A percentile compares a stretch with the other conserved stretches of the same genome.
phyloP scores from a whole-genome alignment of 176 grass and related monocot genomes.

The Panicum miliaceum region DNA sequence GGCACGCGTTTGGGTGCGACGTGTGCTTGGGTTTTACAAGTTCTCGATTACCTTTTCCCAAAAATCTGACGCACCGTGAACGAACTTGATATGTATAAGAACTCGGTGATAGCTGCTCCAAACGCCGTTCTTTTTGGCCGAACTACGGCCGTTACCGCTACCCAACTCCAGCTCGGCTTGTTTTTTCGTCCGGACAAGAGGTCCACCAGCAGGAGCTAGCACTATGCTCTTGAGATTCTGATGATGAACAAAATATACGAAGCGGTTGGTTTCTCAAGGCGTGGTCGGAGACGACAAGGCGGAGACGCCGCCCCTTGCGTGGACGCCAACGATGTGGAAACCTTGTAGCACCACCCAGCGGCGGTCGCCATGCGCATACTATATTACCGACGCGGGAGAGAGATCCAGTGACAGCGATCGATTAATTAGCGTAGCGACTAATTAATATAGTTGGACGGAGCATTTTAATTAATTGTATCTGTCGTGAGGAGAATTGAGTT shows the following conservation, averaged over 20 bases:
- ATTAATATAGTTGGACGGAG: not conserved
- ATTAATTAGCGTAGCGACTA: not conserved
- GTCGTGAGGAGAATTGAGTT: not conserved
- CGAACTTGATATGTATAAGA: not conserved
- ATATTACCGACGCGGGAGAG: not conserved
- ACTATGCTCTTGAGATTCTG: not conserved
- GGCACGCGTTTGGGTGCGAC: too few relatives aligned
- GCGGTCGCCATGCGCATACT: not conserved
- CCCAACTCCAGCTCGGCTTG: not conserved
- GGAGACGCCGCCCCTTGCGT: conserved; percentile 21
- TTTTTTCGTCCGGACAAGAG: not conserved
- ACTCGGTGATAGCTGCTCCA: not conserved
- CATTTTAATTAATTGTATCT: not conserved
- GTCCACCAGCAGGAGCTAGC: not conserved
- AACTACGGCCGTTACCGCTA: conserved; percentile 11
- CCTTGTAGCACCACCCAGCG: not conserved
- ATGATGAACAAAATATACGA: not conserved
- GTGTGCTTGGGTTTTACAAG: too few relatives aligned
- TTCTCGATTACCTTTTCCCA: not conserved
- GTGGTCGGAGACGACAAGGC: not conserved
- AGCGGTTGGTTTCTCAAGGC: not conserved
- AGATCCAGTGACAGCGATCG: not conserved
- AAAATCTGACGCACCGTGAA: too few relatives aligned
- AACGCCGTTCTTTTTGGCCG: not conserved
- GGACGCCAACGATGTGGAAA: conserved; percentile 31